These are phyloP conservation scores for Inga laurina DNA, from an alignment of 306 rosid genomes.

Conservation along the genomic window DNA sequence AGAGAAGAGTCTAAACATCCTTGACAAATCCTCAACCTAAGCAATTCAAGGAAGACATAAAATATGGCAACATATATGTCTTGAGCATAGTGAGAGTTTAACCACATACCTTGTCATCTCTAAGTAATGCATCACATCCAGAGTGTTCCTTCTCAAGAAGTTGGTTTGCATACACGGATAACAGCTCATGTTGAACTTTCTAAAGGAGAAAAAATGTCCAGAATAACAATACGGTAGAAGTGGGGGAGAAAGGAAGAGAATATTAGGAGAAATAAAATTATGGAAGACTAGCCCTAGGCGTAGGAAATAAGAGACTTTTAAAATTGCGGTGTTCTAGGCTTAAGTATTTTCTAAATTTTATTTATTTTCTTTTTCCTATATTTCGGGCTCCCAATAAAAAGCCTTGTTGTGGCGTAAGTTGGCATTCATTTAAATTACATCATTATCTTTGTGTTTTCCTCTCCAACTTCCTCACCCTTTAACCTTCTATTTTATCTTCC, in stretches of 20 bases:
- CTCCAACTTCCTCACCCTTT: neutral
- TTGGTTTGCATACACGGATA: conserved; percentile 72
- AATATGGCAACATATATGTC: neutral
- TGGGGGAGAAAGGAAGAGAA: neutral
- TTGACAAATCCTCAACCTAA: conserved; percentile 85
- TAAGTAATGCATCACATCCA: conserved; percentile 87
- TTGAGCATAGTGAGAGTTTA: neutral
- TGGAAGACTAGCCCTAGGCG: neutral
- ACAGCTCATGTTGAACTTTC: conserved; percentile 88
- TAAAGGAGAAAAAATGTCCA: conserved; percentile 23
- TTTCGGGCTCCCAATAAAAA: neutral
- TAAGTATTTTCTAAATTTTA: neutral
- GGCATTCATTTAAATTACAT: neutral
- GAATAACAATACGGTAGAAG: neutral
- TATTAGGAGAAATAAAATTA: neutral
- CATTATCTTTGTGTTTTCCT: neutral
- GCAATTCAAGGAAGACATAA: conserved; percentile 26
- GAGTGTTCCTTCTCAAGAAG: conserved; percentile 92
- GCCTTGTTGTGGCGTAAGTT: neutral
- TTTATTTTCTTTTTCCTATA: neutral
- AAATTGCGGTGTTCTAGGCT: neutral
- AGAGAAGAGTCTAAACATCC: conserved; percentile 95
- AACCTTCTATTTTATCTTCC: neutral
- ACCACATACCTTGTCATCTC: conserved; percentile 80
- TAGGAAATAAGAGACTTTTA: neutral